Evolutionary conservation across 2,329 filamentous ascomycete genomes (phyloP).

Genomic region (Thermomyces lanuginosus): DNA sequence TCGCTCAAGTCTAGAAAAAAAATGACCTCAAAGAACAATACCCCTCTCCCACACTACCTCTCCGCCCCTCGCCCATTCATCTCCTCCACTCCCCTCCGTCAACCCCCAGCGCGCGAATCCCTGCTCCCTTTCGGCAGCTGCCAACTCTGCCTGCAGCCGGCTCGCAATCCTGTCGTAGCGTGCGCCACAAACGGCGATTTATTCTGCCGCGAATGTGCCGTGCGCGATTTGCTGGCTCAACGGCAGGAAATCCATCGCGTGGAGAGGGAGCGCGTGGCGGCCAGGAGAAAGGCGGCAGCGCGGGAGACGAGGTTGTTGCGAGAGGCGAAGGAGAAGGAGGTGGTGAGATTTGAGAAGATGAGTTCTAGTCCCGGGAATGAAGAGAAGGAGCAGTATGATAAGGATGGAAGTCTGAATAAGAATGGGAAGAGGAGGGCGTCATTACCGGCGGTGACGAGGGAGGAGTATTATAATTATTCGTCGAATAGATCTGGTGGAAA

Average conservation of each 20-base stretch:
- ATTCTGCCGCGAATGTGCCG: slow-evolving; percentile 88
- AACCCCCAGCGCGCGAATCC: slow-evolving; percentile 73
- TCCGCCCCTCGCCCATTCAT: slow-evolving; percentile 74
- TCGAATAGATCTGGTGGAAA: slow-evolving; percentile 5
- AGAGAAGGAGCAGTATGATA: slow-evolving; percentile 8
- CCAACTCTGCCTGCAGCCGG: slow-evolving; percentile 66
- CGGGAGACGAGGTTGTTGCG: slow-evolving; percentile 45
- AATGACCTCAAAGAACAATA: slow-evolving; percentile 56
- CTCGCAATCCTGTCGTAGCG: slow-evolving; percentile 69
- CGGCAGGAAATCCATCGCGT: slow-evolving; percentile 77
- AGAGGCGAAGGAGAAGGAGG: slow-evolving; percentile 52
- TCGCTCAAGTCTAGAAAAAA: background rate
- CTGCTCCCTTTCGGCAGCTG: slow-evolving; percentile 87
- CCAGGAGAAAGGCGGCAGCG: slow-evolving; percentile 46
- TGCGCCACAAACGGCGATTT: slow-evolving; percentile 66
- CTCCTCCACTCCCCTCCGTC: slow-evolving; percentile 53
- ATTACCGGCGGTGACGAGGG: no score
- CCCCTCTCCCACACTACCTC: slow-evolving; percentile 83
- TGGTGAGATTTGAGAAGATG: slow-evolving; percentile 69
- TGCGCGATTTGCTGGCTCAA: slow-evolving; percentile 79
- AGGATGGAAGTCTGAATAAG: slow-evolving; percentile 5
- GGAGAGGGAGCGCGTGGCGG: slow-evolving; percentile 48
- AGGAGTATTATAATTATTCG: slow-evolving; percentile 3
- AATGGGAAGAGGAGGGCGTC: slow-evolving; percentile 14
- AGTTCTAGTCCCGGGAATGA: slow-evolving; percentile 47